Evolutionary conservation across 129 eudicot genomes (phyloP), one percentile per base, ranked within the genome.

Genomic region (Smallanthus sonchifolius): DNA sequence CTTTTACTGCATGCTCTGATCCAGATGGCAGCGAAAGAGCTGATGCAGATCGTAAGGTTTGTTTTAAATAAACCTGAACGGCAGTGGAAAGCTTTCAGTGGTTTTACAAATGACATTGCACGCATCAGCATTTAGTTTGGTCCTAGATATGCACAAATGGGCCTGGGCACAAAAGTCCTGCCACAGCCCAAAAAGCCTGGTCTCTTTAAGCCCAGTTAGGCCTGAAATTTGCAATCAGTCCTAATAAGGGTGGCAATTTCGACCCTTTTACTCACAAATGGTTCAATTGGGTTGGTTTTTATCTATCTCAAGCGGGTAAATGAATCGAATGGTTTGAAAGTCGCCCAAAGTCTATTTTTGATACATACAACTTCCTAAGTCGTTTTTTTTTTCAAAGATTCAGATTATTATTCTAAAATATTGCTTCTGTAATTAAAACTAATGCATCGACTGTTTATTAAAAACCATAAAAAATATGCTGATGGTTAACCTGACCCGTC

Each of bases 21-120:
- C 78, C 70, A 19, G 88, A 85, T 43, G 88, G 84, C 42, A 72
- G 68, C 19, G 85, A 83, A 44, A 80, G 75, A 78, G 71, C 76
- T 80, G 89, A 82, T 83, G 80, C 79, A 77, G 87, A 88, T 83
- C 74, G 54, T 40, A 71, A 67, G 95, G 96, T 90, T 62, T 51
- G 36, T 32, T 52, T 52, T 30, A 54, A 49, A 47, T 20, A 3
- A 30, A 39, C 30, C 17, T 65, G 42, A 51, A 49, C n/a, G 16
- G 34, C n/a, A 49, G 16, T 65, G 70, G n/a, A 64, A 49, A 40
- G 9, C 7, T 52, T 65, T 40, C 5, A 75, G 74, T 65, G 51
- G 56, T 60, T 48, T 48, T 55, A 37, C 69, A 45, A 43, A 43
- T 47, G 71, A 63, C 44, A 38, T 51, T 69, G 45, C 45, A 69